A percentile compares a stretch with the other conserved stretches of the same genome.
phyloP scores from a whole-genome alignment of 2,329 filamentous ascomycete genomes.

The Colletotrichum lentis region DNA sequence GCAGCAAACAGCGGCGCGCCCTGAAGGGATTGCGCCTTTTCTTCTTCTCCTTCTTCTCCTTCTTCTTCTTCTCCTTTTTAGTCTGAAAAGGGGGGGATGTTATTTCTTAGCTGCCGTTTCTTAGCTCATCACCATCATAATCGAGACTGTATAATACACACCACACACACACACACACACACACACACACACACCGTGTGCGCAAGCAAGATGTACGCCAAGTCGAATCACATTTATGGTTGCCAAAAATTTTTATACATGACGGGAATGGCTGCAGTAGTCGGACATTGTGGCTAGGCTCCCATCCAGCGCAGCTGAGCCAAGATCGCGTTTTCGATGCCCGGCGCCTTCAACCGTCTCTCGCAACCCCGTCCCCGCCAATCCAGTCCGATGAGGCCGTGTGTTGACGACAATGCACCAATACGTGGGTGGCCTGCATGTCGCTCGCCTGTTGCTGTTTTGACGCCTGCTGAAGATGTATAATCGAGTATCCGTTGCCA shows the following conservation, averaged over 20 bases:
- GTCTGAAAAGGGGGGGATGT: too few relatives aligned
- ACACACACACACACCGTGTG: too few relatives aligned
- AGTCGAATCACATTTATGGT: neutral
- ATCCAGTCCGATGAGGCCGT: neutral
- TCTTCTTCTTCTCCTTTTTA: too few relatives aligned
- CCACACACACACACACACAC: neutral
- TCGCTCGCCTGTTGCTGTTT: neutral
- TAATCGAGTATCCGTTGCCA: constrained; percentile 6
- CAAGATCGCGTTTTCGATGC: neutral
- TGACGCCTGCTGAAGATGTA: neutral
- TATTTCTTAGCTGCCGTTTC: too few relatives aligned
- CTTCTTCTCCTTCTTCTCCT: too few relatives aligned
- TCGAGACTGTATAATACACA: neutral
- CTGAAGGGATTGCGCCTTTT: neutral
- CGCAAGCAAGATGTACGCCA: neutral
- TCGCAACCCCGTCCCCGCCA: neutral
- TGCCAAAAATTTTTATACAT: neutral
- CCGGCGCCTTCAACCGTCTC: neutral
- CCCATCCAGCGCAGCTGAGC: neutral
- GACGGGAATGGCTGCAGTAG: constrained; percentile 14
- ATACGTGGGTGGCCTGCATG: neutral
- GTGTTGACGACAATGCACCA: neutral
- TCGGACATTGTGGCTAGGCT: constrained; percentile 5
- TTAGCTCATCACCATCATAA: neutral
- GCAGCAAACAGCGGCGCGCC: neutral